These are phyloP conservation scores for Sporothrix humicola DNA, from an alignment of 2,329 filamentous ascomycete genomes.

Conservation along the genomic window DNA sequence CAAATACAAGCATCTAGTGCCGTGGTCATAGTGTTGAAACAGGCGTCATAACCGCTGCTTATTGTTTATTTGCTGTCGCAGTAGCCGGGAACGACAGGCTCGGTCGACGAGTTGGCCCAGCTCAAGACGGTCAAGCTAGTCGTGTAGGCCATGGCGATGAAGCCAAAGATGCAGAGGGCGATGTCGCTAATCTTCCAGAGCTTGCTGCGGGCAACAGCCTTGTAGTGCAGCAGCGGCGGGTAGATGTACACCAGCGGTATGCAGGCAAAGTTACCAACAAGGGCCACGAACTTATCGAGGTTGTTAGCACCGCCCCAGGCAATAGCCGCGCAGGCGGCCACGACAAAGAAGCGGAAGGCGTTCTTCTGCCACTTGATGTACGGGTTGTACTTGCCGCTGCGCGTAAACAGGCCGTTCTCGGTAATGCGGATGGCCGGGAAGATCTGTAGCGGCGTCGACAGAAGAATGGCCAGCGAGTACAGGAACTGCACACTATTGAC, in stretches of 20 bases:
- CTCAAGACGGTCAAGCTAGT: constrained; percentile 84
- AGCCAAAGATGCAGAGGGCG: constrained; percentile 77
- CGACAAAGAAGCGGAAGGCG: constrained; percentile 89
- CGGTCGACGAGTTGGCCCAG: constrained; percentile 69
- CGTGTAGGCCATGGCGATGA: constrained; percentile 89
- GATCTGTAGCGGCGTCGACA: constrained; percentile 94
- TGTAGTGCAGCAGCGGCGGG: constrained; percentile 88
- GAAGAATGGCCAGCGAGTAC: constrained; percentile 95
- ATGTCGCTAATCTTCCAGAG: constrained; percentile 76
- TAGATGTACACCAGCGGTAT: constrained; percentile 98
- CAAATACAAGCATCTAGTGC: not conserved
- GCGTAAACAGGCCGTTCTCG: constrained; percentile 90
- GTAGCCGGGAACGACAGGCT: constrained; percentile 57
- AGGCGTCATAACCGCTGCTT: not conserved
- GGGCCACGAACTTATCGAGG: constrained; percentile 94
- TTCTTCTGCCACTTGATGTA: constrained; percentile 99
- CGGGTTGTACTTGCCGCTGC: constrained; percentile 95
- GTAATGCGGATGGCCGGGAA: constrained; percentile 98
- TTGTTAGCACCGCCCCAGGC: constrained; percentile 93
- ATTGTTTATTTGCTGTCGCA: constrained; percentile 50
- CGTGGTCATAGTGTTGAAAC: not conserved
- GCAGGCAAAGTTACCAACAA: constrained; percentile 97
- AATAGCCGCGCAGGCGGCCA: constrained; percentile 81
- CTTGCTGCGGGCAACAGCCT: constrained; percentile 72
- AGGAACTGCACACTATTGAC: constrained; percentile 97